A percentile compares a stretch with the other conserved stretches of the same genome.
Conservation (phyloP, 495 filamentous ascomycete genomes). For the Barbatosphaeria neglecta region DNA sequence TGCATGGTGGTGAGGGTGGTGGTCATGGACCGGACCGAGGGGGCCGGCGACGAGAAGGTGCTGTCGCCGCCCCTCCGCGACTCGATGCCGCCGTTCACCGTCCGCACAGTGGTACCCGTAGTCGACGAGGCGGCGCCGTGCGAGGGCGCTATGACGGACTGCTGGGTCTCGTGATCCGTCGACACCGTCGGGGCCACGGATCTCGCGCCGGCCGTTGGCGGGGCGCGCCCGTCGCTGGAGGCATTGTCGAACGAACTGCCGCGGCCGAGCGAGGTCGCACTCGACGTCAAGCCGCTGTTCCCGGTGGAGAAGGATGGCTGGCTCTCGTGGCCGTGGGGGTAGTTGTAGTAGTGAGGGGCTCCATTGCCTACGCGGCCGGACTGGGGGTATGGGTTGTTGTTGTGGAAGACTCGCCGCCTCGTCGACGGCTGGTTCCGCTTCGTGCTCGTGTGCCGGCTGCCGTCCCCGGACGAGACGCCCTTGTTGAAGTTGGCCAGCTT, state of each 20-base stretch:
- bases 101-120: constrained; percentile 51
- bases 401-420: constrained; percentile 45
- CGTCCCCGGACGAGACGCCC: constrained; percentile 35
- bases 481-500: constrained; percentile 83
- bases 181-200: constrained; percentile 62
- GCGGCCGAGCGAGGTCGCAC: constrained; percentile 25
- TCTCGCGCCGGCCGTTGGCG: constrained; percentile 52
- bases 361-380: constrained; percentile 34
- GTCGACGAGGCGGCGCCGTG: constrained; percentile 51
- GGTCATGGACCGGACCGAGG: constrained; percentile 80
- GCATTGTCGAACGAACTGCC: constrained; percentile 43
- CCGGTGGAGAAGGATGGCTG: constrained; percentile 46
- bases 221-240: constrained; percentile 46
- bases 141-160: constrained; percentile 65
- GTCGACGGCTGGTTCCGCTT: constrained; percentile 26
- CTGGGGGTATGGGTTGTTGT: constrained; percentile 77
- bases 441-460: constrained; percentile 17
- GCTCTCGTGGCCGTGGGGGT: constrained; percentile 44
- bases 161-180: constrained; percentile 63
- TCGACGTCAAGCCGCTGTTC: constrained; percentile 23
- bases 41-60: constrained; percentile 89
- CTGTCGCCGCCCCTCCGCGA: constrained; percentile 63
- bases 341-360: constrained; percentile 23
- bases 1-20: constrained; percentile 96
- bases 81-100: constrained; percentile 52